phyloP scores from a whole-genome alignment of 2,329 filamentous ascomycete genomes.

The Ophiocordyceps camponoti-saundersi region DNA sequence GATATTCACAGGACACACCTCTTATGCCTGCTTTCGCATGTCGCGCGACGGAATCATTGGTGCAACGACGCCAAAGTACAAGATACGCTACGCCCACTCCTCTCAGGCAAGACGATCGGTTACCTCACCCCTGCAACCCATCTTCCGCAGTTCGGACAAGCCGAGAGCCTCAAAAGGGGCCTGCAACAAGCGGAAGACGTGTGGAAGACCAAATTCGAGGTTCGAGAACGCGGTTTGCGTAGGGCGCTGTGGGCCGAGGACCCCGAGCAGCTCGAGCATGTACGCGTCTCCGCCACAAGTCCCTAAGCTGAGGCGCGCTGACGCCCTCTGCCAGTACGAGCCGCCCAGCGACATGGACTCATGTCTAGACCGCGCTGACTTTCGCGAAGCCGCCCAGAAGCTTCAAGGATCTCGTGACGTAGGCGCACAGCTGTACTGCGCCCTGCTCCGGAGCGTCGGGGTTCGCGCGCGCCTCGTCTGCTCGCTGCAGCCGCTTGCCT shows the following conservation, averaged over 20 bases:
- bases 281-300: slow-evolving; percentile 15
- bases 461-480: slow-evolving; percentile 73
- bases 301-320: slow-evolving; percentile 3
- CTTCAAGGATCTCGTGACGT: slow-evolving; percentile 75
- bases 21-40: slow-evolving; percentile 65
- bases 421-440: slow-evolving; percentile 81
- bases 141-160: slow-evolving; percentile 57
- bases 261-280: slow-evolving; percentile 39
- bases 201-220: slow-evolving; percentile 53
- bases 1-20: slow-evolving; percentile 78
- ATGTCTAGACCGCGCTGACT: slow-evolving; percentile 54
- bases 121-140: slow-evolving; percentile 52
- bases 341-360: slow-evolving; percentile 48
- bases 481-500: slow-evolving; percentile 71
- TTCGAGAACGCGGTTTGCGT: slow-evolving; percentile 54
- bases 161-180: slow-evolving; percentile 63
- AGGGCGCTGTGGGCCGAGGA: slow-evolving; percentile 62
- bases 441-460: slow-evolving; percentile 65
- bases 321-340: slow-evolving; percentile 25
- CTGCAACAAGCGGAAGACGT: slow-evolving; percentile 49
- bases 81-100: slow-evolving; percentile 41
- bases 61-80: slow-evolving; percentile 66
- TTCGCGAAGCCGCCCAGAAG: slow-evolving; percentile 48
- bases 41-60: slow-evolving; percentile 67
- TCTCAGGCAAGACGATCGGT: slow-evolving; percentile 47